Evolutionary conservation across 805 yeast genomes (phyloP), one percentile per base, ranked within the genome.

Genomic region (Saccharomycopsis fodiens): DNA sequence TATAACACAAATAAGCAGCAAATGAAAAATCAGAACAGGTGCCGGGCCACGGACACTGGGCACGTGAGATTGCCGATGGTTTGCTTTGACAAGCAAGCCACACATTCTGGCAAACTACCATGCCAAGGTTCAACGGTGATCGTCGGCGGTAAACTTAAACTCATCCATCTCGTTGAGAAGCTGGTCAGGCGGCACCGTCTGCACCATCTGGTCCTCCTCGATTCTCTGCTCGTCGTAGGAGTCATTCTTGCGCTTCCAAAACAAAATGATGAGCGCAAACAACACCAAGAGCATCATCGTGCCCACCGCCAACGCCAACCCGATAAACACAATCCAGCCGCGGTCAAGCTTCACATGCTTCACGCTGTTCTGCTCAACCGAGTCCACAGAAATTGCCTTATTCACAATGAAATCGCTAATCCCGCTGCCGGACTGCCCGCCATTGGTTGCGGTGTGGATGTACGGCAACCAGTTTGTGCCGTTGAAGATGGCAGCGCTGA

Each of bases 381-480:
- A 27, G 37, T 44, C 46, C 42, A 55, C 44, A 3, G 70, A 64
- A 12, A 63, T 53, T 31, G 72, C 70, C 35, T 61, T 63, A 48
- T 69, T 66, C 37, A 64, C 56, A 42, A 68, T 59, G 31, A 70
- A 55, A 4, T 63, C 58, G 39, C 52, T 55, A 17, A 60, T 54
- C 1, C 66, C 43, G 0, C 55, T 29, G 10, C 4, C n/a, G 1
- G 41, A 37, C 2, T 62, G 40, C 4, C 57, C 55, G 2, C 59
- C 47, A 3, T 62, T 58, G 4, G 55, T 46, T 0, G 70, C 60
- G 1, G 83, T 63, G 49, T 73, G 73, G 2, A 77, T 57, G 47
- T 70, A 76, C 10, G 95, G 95, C 25, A 64, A 56, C 95, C 95
- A 87, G 5, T 54, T 41, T 0, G 65, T 52, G 1, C 94, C 88